A percentile compares a stretch with the other conserved stretches of the same genome.
Conservation (phyloP, 805 yeast species). For the Ogataea trehaloabstinens region DNA sequence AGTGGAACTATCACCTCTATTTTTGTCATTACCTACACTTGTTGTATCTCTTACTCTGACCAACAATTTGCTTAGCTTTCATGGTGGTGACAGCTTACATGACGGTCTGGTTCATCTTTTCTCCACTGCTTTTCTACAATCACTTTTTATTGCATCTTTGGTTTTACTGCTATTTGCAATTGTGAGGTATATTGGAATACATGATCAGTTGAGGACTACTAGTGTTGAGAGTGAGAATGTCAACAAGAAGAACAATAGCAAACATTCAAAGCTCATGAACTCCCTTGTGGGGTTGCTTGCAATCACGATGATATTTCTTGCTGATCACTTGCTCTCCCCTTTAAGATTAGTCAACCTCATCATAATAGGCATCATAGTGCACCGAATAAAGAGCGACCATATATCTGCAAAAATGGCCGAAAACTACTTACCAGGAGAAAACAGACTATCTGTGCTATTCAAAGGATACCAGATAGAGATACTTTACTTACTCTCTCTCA, state of each 20-base stretch:
- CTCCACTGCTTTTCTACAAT: conserved; percentile 14
- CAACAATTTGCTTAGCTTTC: conserved; percentile 1
- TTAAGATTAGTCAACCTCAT: conserved; percentile 26
- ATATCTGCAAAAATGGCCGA: conserved; percentile 21
- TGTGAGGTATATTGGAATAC: background rate
- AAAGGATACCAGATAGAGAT: conserved; percentile 19
- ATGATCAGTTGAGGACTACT: conserved; percentile 4
- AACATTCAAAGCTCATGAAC: background rate
- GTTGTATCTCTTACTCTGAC: conserved; percentile 30
- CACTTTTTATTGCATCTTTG: conserved; percentile 26
- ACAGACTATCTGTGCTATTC: conserved; percentile 4
- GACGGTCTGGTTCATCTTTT: background rate
- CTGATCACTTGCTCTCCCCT: conserved; percentile 26
- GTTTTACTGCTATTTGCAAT: conserved; percentile 1
- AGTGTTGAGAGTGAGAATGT: conserved; percentile 12
- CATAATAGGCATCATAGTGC: conserved; percentile 19
- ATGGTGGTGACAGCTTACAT: background rate
- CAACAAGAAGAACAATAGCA: background rate
- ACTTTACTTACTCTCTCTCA: conserved; percentile 13
- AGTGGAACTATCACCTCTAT: conserved; percentile 32
- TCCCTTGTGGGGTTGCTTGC: conserved; percentile 11
- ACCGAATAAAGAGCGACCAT: conserved; percentile 7
- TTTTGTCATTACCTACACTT: conserved; percentile 33
- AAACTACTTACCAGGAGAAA: conserved; percentile 15
- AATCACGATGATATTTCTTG: conserved; percentile 19